A percentile compares a stretch with the other conserved stretches of the same genome.
Evolutionary conservation across 441 rosid species (phyloP).

Genomic region (Syzygium syzygioides): DNA sequence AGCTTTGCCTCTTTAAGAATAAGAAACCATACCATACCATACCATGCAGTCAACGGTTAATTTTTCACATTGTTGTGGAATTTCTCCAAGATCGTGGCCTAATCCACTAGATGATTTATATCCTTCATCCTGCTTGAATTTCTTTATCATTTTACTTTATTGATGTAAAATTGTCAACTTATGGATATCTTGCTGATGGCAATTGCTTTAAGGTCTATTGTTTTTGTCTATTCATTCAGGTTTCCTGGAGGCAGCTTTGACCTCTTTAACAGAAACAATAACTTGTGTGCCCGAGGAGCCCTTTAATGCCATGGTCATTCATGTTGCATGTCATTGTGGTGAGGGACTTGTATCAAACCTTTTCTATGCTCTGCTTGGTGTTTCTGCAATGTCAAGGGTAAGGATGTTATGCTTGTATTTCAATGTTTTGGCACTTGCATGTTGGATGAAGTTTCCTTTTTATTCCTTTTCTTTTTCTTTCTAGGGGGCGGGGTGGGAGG

Average conservation of each 20-base stretch:
- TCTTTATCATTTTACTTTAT: not conserved
- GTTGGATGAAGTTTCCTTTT: not conserved
- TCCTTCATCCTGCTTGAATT: not conserved
- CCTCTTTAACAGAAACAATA: slow-evolving; percentile 55
- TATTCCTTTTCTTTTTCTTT: not conserved
- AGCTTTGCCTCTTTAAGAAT: not conserved
- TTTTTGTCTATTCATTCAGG: slow-evolving; percentile 33
- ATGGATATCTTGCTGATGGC: not conserved
- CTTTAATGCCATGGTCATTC: slow-evolving; percentile 59
- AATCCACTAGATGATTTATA: not conserved
- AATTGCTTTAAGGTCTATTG: not conserved
- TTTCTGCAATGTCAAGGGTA: slow-evolving; percentile 99
- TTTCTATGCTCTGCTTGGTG: slow-evolving; percentile 92
- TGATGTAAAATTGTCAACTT: not conserved
- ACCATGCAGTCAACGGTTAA: not conserved
- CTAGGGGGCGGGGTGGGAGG: not conserved
- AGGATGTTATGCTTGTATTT: slow-evolving; percentile 7
- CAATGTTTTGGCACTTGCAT: not conserved
- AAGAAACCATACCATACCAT: not conserved
- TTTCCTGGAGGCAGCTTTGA: slow-evolving; percentile 73
- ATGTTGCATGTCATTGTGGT: slow-evolving; percentile 77
- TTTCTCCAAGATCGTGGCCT: not conserved
- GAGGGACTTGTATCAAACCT: slow-evolving; percentile 92
- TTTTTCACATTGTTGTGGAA: not conserved
- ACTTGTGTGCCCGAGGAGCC: slow-evolving; percentile 60